Evolutionary conservation across 2,329 filamentous ascomycete genomes (phyloP).

Genomic region (Nannizzia gypsea): DNA sequence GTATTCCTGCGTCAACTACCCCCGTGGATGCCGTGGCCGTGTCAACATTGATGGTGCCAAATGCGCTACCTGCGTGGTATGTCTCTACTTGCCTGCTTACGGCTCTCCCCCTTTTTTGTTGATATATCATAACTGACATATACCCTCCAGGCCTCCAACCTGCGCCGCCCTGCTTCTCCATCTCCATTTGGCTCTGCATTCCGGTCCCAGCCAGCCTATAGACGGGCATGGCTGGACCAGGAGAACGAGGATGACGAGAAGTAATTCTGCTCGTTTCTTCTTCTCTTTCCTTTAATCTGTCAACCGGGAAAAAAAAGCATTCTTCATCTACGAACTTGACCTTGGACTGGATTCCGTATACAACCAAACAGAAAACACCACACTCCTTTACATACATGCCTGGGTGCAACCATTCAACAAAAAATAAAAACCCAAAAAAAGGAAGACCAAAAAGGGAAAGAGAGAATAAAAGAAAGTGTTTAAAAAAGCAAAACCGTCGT

Average conservation of each 20-base stretch:
- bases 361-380: constrained; percentile 3
- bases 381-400: background rate
- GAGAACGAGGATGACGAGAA: constrained; percentile 1
- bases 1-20: constrained; percentile 39
- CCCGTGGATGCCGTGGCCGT: constrained; percentile 37
- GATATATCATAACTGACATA: constrained; percentile 15
- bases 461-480: background rate
- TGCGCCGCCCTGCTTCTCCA: constrained; percentile 28
- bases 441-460: background rate
- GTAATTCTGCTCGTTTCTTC: background rate
- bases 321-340: constrained; percentile 1
- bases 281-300: background rate
- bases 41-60: constrained; percentile 33
- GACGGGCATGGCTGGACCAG: constrained; percentile 11
- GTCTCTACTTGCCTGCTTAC: constrained; percentile 15
- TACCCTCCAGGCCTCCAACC: constrained; percentile 23
- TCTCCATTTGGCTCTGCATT: constrained; percentile 27
- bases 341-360: constrained; percentile 9
- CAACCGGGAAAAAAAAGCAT: background rate
- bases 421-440: background rate
- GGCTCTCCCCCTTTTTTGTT: no score
- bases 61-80: constrained; percentile 36
- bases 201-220: constrained; percentile 12
- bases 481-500: background rate
- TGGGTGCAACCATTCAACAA: background rate